These are phyloP conservation scores for Trametopsis cervina DNA, from an alignment of 768 basidiomycete genomes.

Conservation along the genomic window DNA sequence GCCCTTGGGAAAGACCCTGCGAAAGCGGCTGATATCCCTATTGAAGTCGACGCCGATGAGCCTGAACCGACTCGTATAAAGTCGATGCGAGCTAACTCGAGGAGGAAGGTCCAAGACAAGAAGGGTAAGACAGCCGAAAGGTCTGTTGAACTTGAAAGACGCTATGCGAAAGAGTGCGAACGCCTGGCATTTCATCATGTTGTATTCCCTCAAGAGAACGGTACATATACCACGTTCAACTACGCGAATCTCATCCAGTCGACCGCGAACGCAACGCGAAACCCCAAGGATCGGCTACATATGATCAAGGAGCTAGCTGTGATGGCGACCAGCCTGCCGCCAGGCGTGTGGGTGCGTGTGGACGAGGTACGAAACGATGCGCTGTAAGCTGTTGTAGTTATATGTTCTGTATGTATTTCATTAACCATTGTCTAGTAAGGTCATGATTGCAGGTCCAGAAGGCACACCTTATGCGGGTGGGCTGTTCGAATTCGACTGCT, in stretches of 20 bases:
- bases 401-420: background rate
- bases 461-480: constrained; percentile 64
- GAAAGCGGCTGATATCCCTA: background rate
- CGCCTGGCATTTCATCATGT: constrained; percentile 41
- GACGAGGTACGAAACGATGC: constrained; percentile 53
- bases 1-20: constrained; percentile 27
- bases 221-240: constrained; percentile 25
- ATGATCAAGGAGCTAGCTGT: constrained; percentile 52
- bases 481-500: constrained; percentile 59
- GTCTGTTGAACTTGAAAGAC: constrained; percentile 30
- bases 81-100: background rate
- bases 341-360: constrained; percentile 49
- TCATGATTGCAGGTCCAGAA: constrained; percentile 58
- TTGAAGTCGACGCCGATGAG: background rate
- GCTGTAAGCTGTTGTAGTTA: constrained; percentile 32
- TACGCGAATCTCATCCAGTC: constrained; percentile 26
- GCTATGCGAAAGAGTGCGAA: constrained; percentile 39
- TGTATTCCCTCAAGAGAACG: constrained; percentile 22
- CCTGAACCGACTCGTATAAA: background rate
- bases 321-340: constrained; percentile 48
- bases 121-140: constrained; percentile 26
- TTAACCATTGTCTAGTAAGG: constrained; percentile 28
- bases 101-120: background rate
- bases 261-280: constrained; percentile 33
- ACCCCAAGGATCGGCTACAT: constrained; percentile 41